These are phyloP conservation scores for Alectoria sarmentosa DNA, from an alignment of 495 filamentous ascomycete species.

Conservation along the genomic window DNA sequence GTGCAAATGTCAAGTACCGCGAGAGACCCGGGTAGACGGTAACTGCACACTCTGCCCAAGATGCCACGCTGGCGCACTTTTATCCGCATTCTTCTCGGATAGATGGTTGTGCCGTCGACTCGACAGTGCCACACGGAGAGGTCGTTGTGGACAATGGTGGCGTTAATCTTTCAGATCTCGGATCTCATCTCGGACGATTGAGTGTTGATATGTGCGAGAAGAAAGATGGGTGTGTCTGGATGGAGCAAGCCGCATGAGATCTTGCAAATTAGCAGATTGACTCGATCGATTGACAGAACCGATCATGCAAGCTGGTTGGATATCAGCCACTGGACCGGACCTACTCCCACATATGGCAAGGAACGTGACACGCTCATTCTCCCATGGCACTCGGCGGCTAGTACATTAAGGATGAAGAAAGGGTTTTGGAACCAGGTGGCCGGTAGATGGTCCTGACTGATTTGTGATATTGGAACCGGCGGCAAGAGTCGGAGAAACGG, in stretches of 20 bases:
- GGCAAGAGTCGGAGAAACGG: conserved; percentile 1
- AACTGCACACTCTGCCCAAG: background rate
- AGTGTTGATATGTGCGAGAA: background rate
- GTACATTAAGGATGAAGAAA: background rate
- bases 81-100: background rate
- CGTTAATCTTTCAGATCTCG: background rate
- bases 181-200: background rate
- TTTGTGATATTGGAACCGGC: background rate
- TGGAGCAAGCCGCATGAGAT: background rate
- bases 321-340: background rate
- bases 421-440: no score
- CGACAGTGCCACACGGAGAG: background rate
- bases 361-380: background rate
- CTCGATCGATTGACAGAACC: background rate
- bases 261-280: background rate
- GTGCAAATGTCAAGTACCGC: background rate
- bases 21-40: background rate
- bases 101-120: background rate
- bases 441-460: no score
- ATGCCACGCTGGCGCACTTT: background rate
- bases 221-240: background rate
- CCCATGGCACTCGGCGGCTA: background rate
- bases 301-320: background rate
- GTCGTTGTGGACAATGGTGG: background rate
- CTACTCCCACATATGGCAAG: background rate